phyloP scores from a whole-genome alignment of 768 basidiomycete genomes.

The Podaxis rugospora region DNA sequence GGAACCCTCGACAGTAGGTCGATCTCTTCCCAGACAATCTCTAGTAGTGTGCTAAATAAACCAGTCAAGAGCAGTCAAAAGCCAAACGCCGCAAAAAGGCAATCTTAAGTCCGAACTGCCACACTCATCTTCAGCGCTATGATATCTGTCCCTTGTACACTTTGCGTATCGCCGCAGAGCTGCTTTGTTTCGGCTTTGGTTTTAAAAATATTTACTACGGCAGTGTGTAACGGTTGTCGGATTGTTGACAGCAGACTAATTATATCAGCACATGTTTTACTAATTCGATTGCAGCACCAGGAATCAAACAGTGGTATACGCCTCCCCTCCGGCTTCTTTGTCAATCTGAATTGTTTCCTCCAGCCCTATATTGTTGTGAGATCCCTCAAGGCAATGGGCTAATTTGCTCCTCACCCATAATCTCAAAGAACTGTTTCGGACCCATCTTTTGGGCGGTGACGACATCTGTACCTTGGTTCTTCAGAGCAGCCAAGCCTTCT shows the following conservation, averaged over 20 bases:
- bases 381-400: not conserved
- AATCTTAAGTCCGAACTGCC: too few species aligned
- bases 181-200: too few species aligned
- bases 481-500: slow-evolving; percentile 41
- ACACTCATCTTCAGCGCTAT: too few species aligned
- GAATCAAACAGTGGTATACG: not conserved
- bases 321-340: slow-evolving; percentile 12
- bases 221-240: too few species aligned
- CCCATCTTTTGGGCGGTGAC: slow-evolving; percentile 36
- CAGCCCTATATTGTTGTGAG: slow-evolving; percentile 13
- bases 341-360: slow-evolving; percentile 22
- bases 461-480: slow-evolving; percentile 46
- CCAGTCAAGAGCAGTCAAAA: not conserved
- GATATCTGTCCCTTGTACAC: too few species aligned
- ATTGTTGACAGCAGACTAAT: not conserved
- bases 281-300: not conserved
- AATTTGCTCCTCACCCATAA: slow-evolving; percentile 33
- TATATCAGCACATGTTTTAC: not conserved
- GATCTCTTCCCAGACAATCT: not conserved
- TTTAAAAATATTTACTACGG: too few species aligned
- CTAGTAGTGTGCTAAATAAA: not conserved
- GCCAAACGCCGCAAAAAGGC: too few species aligned
- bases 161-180: too few species aligned
- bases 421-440: slow-evolving; percentile 46
- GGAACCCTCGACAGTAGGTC: not conserved